These are phyloP conservation scores for Tylopilus balloui DNA, from an alignment of 768 basidiomycete species.

Conservation along the genomic window DNA sequence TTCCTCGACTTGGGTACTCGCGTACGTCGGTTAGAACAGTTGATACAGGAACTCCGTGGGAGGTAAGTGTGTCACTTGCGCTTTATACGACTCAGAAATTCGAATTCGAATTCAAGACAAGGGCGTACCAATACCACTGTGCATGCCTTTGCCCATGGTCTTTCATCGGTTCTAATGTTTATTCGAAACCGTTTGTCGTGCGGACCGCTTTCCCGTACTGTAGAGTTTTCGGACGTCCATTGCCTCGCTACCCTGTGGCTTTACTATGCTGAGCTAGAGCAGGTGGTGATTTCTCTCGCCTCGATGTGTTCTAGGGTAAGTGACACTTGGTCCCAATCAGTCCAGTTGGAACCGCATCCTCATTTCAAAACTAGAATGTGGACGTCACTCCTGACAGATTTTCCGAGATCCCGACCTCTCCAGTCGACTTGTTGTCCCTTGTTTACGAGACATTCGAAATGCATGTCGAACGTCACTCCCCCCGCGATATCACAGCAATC, in stretches of 20 bases:
- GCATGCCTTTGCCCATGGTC: conserved; percentile 62
- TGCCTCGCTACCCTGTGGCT: conserved; percentile 44
- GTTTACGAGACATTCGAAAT: conserved; percentile 54
- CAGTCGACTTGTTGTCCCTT: conserved; percentile 51
- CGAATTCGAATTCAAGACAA: conserved; percentile 33
- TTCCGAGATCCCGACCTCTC: conserved; percentile 38
- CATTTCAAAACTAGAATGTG: conserved; percentile 25
- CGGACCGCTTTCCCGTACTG: conserved; percentile 35
- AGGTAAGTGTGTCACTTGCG: conserved; percentile 38
- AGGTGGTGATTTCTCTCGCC: conserved; percentile 48
- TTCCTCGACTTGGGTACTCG: conserved; percentile 68
- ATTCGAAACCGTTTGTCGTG: conserved; percentile 44
- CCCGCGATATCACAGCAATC: conserved; percentile 43
- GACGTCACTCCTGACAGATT: conserved; percentile 37
- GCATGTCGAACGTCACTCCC: conserved; percentile 53
- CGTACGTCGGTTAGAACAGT: conserved; percentile 59
- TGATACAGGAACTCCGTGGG: conserved; percentile 43
- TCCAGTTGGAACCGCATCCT: background rate
- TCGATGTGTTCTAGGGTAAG: conserved; percentile 58
- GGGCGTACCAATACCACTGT: conserved; percentile 48
- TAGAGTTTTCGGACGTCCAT: conserved; percentile 13
- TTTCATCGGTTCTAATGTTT: conserved; percentile 51
- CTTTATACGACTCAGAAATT: conserved; percentile 2
- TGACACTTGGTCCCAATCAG: background rate
- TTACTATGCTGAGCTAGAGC: conserved; percentile 48